A percentile compares a stretch with the other conserved stretches of the same genome.
Evolutionary conservation across 495 filamentous ascomycete species (phyloP).

Genomic region (Chaetomidium leptoderma): DNA sequence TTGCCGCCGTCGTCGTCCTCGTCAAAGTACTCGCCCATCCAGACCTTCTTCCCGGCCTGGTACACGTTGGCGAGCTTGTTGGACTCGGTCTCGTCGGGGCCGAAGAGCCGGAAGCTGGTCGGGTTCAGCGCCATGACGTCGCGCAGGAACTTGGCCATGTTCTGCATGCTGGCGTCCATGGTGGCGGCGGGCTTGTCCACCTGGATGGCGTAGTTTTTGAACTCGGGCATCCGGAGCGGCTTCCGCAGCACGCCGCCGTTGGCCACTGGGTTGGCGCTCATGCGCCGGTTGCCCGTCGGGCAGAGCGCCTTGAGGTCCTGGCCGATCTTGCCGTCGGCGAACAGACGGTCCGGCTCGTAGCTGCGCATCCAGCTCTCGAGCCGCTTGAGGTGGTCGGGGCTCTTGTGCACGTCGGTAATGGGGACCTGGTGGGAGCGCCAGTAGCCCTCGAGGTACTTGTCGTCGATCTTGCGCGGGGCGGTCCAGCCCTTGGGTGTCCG

Average conservation of each 20-base stretch:
- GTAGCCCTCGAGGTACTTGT: conserved; percentile 62
- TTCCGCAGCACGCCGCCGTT: conserved; percentile 62
- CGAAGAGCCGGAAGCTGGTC: conserved; percentile 65
- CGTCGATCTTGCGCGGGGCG: conserved; percentile 59
- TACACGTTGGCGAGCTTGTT: conserved; percentile 68
- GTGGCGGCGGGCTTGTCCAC: conserved; percentile 52
- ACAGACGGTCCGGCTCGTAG: conserved; percentile 64
- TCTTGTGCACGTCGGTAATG: conserved; percentile 58
- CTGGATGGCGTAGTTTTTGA: conserved; percentile 55
- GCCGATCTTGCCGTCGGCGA: conserved; percentile 56
- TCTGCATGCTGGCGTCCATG: conserved; percentile 54
- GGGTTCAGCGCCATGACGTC: conserved; percentile 58
- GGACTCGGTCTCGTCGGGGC: conserved; percentile 71
- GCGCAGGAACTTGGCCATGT: conserved; percentile 59
- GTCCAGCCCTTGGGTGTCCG: conserved; percentile 72
- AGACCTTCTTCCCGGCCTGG: conserved; percentile 67
- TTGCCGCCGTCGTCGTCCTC: conserved; percentile 68
- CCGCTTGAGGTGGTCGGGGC: conserved; percentile 55
- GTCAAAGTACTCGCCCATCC: conserved; percentile 69
- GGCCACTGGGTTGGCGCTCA: conserved; percentile 68
- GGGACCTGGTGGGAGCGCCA: conserved; percentile 72
- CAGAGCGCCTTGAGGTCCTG: conserved; percentile 57
- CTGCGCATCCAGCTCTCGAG: conserved; percentile 67
- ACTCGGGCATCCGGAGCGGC: conserved; percentile 61
- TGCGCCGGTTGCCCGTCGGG: conserved; percentile 56